Conservation (phyloP, 2,329 filamentous ascomycete genomes). For the Lasiodiplodia theobromae region DNA sequence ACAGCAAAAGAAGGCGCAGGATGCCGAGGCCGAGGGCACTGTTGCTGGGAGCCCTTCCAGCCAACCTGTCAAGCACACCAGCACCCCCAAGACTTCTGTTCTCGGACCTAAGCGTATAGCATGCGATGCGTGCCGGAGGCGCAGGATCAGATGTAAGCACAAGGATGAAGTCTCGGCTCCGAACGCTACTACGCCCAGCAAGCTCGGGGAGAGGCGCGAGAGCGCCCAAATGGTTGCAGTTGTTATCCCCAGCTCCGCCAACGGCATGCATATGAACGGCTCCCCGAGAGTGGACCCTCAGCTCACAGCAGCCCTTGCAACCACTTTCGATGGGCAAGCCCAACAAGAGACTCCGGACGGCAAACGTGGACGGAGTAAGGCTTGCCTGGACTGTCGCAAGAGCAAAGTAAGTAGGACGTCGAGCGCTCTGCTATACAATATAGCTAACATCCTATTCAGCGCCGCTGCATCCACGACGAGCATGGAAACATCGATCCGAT, state of each 20-base stretch:
- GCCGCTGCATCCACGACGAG: slow-evolving; percentile 72
- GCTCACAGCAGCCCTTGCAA: slow-evolving; percentile 17
- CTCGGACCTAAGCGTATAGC: slow-evolving; percentile 67
- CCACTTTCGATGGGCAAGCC: slow-evolving; percentile 32
- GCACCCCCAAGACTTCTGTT: slow-evolving; percentile 63
- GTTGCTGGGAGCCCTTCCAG: not conserved
- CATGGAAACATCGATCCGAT: slow-evolving; percentile 69
- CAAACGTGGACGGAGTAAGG: slow-evolving; percentile 67
- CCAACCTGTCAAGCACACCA: slow-evolving; percentile 49
- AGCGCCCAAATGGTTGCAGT: slow-evolving; percentile 28
- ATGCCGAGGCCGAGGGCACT: slow-evolving; percentile 10
- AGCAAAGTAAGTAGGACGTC: slow-evolving; percentile 63
- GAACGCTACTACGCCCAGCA: not conserved
- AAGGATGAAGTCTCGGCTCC: slow-evolving; percentile 59
- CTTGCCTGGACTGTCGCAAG: slow-evolving; percentile 71
- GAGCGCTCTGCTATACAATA: not conserved
- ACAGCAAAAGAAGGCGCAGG: slow-evolving; percentile 38
- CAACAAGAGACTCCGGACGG: slow-evolving; percentile 51
- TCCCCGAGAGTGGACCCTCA: slow-evolving; percentile 37
- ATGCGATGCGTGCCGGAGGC: slow-evolving; percentile 68
- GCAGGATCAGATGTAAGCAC: slow-evolving; percentile 69
- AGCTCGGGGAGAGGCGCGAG: slow-evolving; percentile 15
- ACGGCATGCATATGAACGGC: slow-evolving; percentile 7
- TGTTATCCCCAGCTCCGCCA: slow-evolving; percentile 16
- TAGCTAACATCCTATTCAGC: slow-evolving; percentile 51